Base-by-base conservation (phyloP, 768 basidiomycete genomes). In the Boletus rex-veris region DNA sequence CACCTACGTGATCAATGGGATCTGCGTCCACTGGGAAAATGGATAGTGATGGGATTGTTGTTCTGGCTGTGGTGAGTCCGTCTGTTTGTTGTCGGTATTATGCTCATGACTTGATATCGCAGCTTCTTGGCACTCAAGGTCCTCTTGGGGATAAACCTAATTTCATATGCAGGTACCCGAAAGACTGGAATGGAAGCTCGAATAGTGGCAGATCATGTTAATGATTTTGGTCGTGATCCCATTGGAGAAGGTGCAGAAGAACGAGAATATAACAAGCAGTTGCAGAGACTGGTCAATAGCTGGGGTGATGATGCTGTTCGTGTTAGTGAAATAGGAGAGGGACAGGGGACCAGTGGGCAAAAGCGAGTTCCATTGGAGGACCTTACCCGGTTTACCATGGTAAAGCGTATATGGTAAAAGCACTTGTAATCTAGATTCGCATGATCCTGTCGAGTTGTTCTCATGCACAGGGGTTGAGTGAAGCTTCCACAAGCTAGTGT, bases 331-430 rank as follows among this genome's bases (percentile, higher is more conserved):
- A 88, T 91, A 52, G 89, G 89, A 1, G 89, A 90, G 68, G 75
- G 54, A 28, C 48, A 43, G 16, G 54, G 1, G 21, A 63, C 63
- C 14, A 69, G 64, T 18, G 67, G 54, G 16, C 73, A 61, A 51
- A 85, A 80, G 52, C 75, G 84, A 43, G 78, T 90, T 52, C 82
- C 83, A 54, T 71, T 98, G 46, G 93, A 97, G 67, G 92, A 96
- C 64, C 79, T 98, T 45, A 96, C 92, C 33, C 73, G 94, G 51
- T 98, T 90, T 75, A 96, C 93, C 18, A 98, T 98, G 94, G 88
- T 96, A 43, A 96, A 96, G 66, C 78, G 91, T 48, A 95, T 96
- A 42, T 95, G 82, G 82, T 86, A 36, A 58, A 44, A 28, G 26
- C 26, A 28, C 26, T n/a, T n/a, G n/a, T n/a, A n/a, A n/a, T n/a